Conservation (phyloP, 225 moss, liverwort and hornwort genomes). For the Thuidium tamariscinum region DNA sequence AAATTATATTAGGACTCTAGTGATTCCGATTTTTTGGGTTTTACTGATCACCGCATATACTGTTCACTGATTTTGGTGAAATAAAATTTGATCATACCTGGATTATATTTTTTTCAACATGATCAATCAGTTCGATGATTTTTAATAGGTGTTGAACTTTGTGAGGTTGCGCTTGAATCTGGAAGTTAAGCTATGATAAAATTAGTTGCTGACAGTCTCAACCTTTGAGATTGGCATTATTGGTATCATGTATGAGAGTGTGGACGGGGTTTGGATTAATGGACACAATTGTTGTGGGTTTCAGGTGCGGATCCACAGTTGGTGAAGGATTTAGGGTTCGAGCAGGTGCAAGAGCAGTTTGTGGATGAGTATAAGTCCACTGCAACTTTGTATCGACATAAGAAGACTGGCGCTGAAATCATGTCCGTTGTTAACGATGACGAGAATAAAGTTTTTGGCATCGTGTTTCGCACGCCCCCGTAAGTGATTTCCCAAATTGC, state of each 20-base stretch:
- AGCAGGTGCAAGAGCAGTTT: conserved; percentile 76
- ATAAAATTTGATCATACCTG: background rate
- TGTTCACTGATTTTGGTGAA: background rate
- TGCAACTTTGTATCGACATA: conserved; percentile 86
- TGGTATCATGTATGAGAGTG: background rate
- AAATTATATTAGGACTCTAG: background rate
- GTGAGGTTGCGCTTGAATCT: background rate
- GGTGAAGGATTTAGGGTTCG: conserved; percentile 77
- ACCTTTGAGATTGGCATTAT: background rate
- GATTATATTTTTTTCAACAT: background rate
- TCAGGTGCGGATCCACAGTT: conserved; percentile 80
- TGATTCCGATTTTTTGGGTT: no score
- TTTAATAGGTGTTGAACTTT: background rate
- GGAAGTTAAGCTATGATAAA: background rate
- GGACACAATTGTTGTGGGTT: background rate
- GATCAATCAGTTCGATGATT: background rate
- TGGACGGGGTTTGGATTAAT: background rate
- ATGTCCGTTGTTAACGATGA: conserved; percentile 94
- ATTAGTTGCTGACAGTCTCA: background rate
- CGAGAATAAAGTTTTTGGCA: conserved; percentile 96
- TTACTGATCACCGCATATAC: background rate
- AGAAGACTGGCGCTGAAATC: conserved; percentile 88
- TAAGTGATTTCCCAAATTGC: conserved; percentile 16
- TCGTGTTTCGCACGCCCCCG: conserved; percentile 96
- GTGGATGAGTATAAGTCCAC: conserved; percentile 94